A percentile compares a stretch with the other conserved stretches of the same genome.
phyloP scores from a whole-genome alignment of 371 early-diverging fungal species.

The Syncephalastrum racemosum region DNA sequence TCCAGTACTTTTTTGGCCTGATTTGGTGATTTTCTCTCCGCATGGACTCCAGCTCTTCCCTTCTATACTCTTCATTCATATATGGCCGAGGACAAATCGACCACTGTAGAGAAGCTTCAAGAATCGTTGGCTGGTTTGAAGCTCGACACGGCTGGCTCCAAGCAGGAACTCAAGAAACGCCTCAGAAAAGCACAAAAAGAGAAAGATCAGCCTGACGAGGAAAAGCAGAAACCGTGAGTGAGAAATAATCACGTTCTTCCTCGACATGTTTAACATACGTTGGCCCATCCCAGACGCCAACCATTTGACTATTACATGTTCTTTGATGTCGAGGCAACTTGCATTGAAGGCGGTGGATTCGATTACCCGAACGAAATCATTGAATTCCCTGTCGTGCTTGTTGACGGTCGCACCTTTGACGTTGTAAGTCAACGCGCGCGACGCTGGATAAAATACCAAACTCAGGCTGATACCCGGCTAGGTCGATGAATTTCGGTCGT shows the following conservation, averaged over 20 bases:
- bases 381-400: constrained; percentile 78
- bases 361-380: constrained; percentile 78
- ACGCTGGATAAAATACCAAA: constrained; percentile 1
- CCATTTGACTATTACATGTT: constrained; percentile 65
- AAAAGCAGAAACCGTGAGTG: background rate
- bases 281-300: constrained; percentile 1
- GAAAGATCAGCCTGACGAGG: constrained; percentile 7
- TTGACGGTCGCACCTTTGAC: constrained; percentile 58
- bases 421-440: constrained; percentile 39
- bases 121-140: constrained; percentile 43
- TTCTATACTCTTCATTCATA: background rate
- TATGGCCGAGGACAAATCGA: constrained; percentile 1
- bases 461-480: constrained; percentile 10
- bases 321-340: constrained; percentile 86
- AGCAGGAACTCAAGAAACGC: constrained; percentile 50
- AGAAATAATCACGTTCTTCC: constrained; percentile 4
- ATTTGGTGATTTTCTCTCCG: background rate
- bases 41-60: background rate
- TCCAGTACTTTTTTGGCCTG: background rate
- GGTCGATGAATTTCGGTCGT: constrained; percentile 73
- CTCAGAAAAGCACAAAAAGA: constrained; percentile 49
- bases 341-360: constrained; percentile 59
- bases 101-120: constrained; percentile 50
- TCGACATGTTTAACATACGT: background rate
- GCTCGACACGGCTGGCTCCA: constrained; percentile 51